phyloP scores from a whole-genome alignment of 2,329 filamentous ascomycete species.

The Ceratocystis variospora region DNA sequence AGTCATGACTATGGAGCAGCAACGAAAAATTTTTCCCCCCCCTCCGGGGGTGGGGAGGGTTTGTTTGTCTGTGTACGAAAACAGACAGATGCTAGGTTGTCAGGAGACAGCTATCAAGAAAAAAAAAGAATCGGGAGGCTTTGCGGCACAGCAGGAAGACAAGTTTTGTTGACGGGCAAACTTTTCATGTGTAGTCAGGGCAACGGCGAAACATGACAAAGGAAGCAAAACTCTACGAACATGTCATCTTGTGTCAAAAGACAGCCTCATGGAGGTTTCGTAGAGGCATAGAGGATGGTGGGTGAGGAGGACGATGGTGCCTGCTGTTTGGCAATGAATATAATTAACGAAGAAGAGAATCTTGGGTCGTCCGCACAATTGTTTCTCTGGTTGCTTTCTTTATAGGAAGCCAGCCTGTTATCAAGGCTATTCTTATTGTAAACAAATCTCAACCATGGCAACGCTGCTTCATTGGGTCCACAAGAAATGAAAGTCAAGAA shows the following conservation, averaged over 20 bases:
- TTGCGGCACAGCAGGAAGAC: not conserved
- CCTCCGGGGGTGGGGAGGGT: not conserved
- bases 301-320: too few relatives aligned
- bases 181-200: not conserved
- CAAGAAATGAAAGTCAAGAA: not conserved
- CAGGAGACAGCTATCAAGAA: constrained; percentile 4
- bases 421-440: not conserved
- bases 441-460: not conserved
- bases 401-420: not conserved
- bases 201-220: not conserved
- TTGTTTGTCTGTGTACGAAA: not conserved
- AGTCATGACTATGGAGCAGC: too few relatives aligned
- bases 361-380: not conserved
- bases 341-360: too few relatives aligned
- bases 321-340: too few relatives aligned
- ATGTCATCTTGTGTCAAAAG: not conserved
- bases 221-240: not conserved
- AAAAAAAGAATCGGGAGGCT: not conserved
- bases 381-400: not conserved
- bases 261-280: not conserved
- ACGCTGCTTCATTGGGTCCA: not conserved
- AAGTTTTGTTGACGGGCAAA: not conserved
- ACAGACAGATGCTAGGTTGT: not conserved
- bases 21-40: not conserved
- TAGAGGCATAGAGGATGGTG: not conserved